Conservation (phyloP, 73 alveolate genomes). For the Breviolum minutum region DNA sequence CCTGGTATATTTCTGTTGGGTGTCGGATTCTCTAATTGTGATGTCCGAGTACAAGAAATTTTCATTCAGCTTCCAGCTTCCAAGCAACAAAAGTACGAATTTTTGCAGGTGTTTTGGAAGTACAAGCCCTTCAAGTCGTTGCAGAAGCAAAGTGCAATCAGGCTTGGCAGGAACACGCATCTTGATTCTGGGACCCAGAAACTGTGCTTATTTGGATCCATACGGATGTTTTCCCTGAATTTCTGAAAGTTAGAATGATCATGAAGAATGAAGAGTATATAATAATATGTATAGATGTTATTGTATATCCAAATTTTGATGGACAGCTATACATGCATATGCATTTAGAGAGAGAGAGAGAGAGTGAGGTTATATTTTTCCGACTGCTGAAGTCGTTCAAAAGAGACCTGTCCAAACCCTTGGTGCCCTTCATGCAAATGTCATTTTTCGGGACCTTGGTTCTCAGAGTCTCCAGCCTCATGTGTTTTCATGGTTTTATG, state of each 20-base stretch:
- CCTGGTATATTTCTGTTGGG: neutral
- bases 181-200: neutral
- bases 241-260: neutral
- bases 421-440: neutral
- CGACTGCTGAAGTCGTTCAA: neutral
- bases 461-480: no score
- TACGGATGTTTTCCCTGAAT: neutral
- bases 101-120: slow-evolving; percentile 1
- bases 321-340: no score
- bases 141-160: slow-evolving; percentile 7
- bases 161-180: neutral
- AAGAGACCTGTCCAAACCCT: neutral
- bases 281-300: no score
- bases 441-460: no score
- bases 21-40: neutral
- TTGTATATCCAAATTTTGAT: no score
- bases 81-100: neutral
- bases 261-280: neutral
- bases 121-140: slow-evolving; percentile 13
- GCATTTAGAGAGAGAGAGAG: no score
- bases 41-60: neutral
- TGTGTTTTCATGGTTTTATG: neutral
- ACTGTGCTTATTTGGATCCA: neutral
- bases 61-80: neutral
- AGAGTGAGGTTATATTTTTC: no score